A percentile compares a stretch with the other conserved stretches of the same genome.
Conservation (phyloP, 1,284 basidiomycete genomes). For the Puccinia novopanici region DNA sequence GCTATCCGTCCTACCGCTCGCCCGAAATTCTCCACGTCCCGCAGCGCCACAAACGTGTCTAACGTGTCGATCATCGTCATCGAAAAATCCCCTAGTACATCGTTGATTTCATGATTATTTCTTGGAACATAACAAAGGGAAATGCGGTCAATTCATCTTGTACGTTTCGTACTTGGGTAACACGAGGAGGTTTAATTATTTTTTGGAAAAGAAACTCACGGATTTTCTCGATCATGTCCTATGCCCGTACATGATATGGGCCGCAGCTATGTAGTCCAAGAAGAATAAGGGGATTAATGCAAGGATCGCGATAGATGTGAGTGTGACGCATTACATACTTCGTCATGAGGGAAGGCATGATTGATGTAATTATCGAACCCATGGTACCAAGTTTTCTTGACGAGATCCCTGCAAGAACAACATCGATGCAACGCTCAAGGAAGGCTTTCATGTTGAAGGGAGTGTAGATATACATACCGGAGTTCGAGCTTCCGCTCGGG, state of each 20-base stretch:
- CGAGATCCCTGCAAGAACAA: constrained; percentile 65
- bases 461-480: not conserved
- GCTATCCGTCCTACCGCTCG: constrained; percentile 73
- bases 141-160: no score
- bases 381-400: constrained; percentile 76
- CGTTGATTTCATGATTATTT: constrained; percentile 72
- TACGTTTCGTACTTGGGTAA: no score
- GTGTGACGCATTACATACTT: constrained; percentile 70
- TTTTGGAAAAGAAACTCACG: constrained; percentile 19
- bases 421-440: no score
- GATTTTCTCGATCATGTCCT: constrained; percentile 21
- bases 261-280: constrained; percentile 16
- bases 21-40: constrained; percentile 73
- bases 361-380: constrained; percentile 78
- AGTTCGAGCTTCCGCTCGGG: not conserved
- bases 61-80: constrained; percentile 77
- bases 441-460: not conserved
- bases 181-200: no score
- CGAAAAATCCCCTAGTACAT: constrained; percentile 82
- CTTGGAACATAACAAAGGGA: constrained; percentile 59
- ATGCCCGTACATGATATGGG: constrained; percentile 39
- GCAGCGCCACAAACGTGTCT: constrained; percentile 75
- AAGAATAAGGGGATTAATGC: not conserved
- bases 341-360: constrained; percentile 61
- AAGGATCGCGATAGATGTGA: not conserved